Evolutionary conservation across 2,329 filamentous ascomycete genomes (phyloP).

Genomic region (Fusarium mexicanum): DNA sequence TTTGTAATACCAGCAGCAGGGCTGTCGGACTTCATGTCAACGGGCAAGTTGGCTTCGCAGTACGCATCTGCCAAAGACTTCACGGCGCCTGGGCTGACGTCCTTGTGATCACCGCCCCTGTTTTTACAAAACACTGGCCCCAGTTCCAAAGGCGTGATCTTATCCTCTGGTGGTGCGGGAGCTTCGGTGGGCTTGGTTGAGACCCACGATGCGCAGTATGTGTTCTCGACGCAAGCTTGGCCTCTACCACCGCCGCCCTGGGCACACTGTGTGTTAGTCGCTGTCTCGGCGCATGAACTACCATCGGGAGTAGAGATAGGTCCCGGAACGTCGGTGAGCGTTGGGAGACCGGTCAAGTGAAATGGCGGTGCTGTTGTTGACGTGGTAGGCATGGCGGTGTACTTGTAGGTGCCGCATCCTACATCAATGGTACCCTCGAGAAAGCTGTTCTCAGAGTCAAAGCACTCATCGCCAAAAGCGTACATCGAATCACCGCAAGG

Average conservation of each 20-base stretch:
- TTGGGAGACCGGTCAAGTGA: background rate
- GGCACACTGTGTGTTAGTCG: background rate
- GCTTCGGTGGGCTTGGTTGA: background rate
- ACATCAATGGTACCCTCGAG: background rate
- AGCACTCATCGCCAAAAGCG: background rate
- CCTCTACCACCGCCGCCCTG: background rate
- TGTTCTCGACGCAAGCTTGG: background rate
- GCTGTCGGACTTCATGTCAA: background rate
- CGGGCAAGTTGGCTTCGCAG: background rate
- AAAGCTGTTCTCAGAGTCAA: background rate
- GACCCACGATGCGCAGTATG: background rate
- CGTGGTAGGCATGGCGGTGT: background rate
- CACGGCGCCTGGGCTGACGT: background rate
- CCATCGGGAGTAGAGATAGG: background rate
- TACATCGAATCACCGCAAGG: background rate
- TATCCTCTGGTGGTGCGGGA: background rate
- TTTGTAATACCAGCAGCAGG: background rate
- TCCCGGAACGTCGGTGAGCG: background rate
- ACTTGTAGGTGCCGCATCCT: background rate
- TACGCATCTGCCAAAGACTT: background rate
- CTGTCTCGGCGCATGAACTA: background rate
- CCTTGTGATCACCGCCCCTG: background rate
- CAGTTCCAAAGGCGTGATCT: background rate
- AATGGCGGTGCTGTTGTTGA: background rate
- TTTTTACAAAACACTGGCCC: background rate